Base-by-base conservation (phyloP, 345 rosid genomes). In the Adansonia digitata region DNA sequence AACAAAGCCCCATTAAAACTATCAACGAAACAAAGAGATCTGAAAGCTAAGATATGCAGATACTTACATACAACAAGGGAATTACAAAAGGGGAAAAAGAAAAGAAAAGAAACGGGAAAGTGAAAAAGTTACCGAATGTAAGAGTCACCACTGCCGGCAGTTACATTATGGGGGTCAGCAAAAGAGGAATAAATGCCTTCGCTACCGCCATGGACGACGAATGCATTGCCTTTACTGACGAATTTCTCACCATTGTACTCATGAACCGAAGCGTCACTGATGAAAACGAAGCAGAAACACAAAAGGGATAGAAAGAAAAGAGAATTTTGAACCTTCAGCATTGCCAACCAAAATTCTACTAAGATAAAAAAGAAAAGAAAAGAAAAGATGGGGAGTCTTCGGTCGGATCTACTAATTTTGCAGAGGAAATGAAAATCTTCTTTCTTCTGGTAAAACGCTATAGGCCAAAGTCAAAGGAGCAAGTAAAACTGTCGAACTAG, bases 141-240 rank as follows among this genome's bases (percentile, higher is more conserved):
- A 60, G 97, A 83, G 52, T 81, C 81, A 20, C 90, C 89, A 72
- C 75, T 78, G 14, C 39, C 51, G 59, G 76, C 75, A 74, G 74
- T 77, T 48, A 83, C 81, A 1, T 79, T 80, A 55, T 65, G 42
- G 66, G 39, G 71, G 20, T 63, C 79, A 45, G 81, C 77, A 61
- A 83, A 24, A 45, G 90, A 86, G 20, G 97, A 90, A 89, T 91
- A 95, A 78, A 95, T 89, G 78, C 97, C 96, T 81, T 95, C 99
- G 67, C 92, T 95, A 65, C 99, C 98, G 7, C 96, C 99, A 78
- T 95, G 96, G 78, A 95, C 86, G 59, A 93, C 92, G 79, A 86
- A 93, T 61, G 98, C 98, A 82, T 93, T 91, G 53, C 99, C 99
- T 87, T 86, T 95, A 37, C 86, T 69, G 35, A 85, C 87, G 84